A percentile compares a stretch with the other conserved stretches of the same genome.
Conservation (phyloP, 805 yeast genomes). For the Pichia californica region DNA sequence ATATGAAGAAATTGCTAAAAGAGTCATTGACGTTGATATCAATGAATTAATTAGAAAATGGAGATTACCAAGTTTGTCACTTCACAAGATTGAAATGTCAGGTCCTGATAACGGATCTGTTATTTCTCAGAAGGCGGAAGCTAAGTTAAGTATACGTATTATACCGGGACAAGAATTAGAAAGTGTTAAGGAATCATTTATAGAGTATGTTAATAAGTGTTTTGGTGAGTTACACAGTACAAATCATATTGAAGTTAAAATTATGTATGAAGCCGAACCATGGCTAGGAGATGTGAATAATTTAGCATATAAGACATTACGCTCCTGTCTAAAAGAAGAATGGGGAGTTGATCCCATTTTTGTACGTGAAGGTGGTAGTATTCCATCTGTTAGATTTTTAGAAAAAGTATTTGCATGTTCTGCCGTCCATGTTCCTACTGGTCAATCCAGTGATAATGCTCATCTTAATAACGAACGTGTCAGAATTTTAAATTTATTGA, state of each 20-base stretch:
- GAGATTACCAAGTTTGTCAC: slow-evolving; percentile 84
- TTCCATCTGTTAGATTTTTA: slow-evolving; percentile 80
- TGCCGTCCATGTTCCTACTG: slow-evolving; percentile 95
- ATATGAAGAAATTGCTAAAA: slow-evolving; percentile 53
- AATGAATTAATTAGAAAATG: slow-evolving; percentile 69
- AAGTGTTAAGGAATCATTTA: slow-evolving; percentile 46
- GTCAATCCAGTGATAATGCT: slow-evolving; percentile 91
- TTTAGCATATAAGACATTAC: slow-evolving; percentile 61
- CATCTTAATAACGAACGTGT: slow-evolving; percentile 85
- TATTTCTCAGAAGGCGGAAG: slow-evolving; percentile 74
- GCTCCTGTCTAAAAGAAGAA: slow-evolving; percentile 52
- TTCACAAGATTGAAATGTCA: slow-evolving; percentile 77
- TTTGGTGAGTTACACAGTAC: slow-evolving; percentile 50
- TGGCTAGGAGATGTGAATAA: slow-evolving; percentile 90
- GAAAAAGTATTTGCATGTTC: slow-evolving; percentile 80
- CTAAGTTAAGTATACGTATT: slow-evolving; percentile 73
- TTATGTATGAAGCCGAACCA: slow-evolving; percentile 86
- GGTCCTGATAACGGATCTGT: slow-evolving; percentile 90
- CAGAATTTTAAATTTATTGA: slow-evolving; percentile 70
- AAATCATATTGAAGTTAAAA: slow-evolving; percentile 53
- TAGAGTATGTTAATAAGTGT: slow-evolving; percentile 36
- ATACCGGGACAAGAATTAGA: slow-evolving; percentile 82
- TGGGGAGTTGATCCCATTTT: slow-evolving; percentile 83
- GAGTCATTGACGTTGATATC: slow-evolving; percentile 27
- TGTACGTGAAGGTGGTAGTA: slow-evolving; percentile 95